Evolutionary conservation across 345 rosid species (phyloP).

Genomic region (Gossypium longicalyx): DNA sequence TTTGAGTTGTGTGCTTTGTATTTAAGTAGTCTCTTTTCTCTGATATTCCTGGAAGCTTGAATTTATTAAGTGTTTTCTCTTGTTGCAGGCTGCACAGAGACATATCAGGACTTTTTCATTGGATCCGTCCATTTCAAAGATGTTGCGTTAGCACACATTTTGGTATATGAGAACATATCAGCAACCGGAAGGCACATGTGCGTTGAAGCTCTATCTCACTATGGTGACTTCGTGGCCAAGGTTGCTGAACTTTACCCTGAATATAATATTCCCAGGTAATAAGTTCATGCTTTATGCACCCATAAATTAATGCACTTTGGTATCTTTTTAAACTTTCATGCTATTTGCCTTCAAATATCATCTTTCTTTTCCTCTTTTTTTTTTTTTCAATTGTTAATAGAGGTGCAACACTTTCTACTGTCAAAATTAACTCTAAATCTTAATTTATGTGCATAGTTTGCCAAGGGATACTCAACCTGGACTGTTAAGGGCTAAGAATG

Average conservation of each 20-base stretch:
- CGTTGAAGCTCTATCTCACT: conserved; percentile 83
- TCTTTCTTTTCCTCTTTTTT: neutral
- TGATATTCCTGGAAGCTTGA: neutral
- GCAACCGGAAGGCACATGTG: conserved; percentile 85
- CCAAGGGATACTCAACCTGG: conserved; percentile 85
- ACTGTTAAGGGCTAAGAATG: conserved; percentile 60
- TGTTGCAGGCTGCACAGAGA: conserved; percentile 76
- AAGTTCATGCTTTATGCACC: neutral
- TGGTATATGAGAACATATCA: conserved; percentile 76
- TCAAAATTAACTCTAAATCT: neutral
- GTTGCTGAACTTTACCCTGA: conserved; percentile 93
- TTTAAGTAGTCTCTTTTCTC: neutral
- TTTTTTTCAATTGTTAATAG: neutral
- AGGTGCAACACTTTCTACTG: neutral
- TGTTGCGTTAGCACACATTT: conserved; percentile 77
- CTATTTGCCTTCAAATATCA: neutral
- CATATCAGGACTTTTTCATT: conserved; percentile 69
- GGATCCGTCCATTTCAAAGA: conserved; percentile 92
- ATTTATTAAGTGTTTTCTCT: neutral
- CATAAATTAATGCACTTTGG: neutral
- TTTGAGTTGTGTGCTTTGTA: neutral
- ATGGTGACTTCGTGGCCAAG: conserved; percentile 82
- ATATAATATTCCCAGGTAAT: conserved; percentile 64
- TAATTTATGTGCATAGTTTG: conserved; percentile 31
- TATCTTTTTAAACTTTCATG: neutral